A percentile compares a stretch with the other conserved stretches of the same genome.
Conservation (phyloP, 202 grass and related monocot species). For the Digitaria exilis region DNA sequence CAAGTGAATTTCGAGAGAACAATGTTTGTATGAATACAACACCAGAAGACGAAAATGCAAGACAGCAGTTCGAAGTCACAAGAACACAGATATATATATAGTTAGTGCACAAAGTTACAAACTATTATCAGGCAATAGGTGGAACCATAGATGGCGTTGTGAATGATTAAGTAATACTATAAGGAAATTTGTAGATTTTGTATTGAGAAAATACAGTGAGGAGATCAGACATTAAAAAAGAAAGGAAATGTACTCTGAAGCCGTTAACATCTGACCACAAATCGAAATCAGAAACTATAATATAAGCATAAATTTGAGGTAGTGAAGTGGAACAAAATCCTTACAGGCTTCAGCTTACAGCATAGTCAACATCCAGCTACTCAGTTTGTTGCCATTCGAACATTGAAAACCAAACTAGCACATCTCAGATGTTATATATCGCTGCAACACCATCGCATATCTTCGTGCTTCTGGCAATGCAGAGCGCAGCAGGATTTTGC, state of each 20-base stretch:
- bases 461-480: slow-evolving; percentile 1
- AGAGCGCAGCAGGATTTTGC: not conserved
- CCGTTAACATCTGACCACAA: not conserved
- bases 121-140: not conserved
- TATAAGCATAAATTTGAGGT: not conserved
- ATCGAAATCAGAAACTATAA: not conserved
- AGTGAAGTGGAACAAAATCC: not conserved
- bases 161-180: not conserved
- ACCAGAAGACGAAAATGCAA: not conserved
- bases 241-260: not conserved
- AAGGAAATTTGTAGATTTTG: not conserved
- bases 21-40: not conserved
- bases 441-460: not conserved
- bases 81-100: not conserved
- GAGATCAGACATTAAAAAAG: not conserved
- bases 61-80: not conserved
- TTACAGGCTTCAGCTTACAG: not conserved
- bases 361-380: not conserved
- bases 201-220: not conserved
- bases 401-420: not conserved
- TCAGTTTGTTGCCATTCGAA: not conserved
- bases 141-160: not conserved
- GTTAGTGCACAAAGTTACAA: too few relatives aligned
- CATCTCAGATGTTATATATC: not conserved
- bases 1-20: not conserved